These are phyloP conservation scores for Leishmania aethiopica DNA, from an alignment of 208 protist species.

Conservation along the genomic window DNA sequence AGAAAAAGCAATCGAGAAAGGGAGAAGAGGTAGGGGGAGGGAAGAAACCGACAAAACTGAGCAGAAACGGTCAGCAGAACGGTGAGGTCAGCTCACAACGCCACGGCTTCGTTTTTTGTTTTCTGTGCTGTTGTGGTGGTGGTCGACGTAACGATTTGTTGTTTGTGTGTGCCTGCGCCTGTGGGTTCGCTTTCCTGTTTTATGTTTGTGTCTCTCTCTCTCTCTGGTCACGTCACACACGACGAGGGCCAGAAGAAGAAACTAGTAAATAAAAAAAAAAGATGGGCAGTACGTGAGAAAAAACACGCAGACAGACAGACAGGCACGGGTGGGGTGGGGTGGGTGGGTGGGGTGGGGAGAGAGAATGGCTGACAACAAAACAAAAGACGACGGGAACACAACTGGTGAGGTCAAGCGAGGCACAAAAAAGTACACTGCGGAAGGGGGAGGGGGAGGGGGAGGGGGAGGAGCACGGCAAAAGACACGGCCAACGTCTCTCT, in stretches of 20 bases:
- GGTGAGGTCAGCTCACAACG: not conserved
- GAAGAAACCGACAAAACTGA: not conserved
- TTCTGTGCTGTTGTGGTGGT: not conserved
- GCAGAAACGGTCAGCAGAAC: not conserved
- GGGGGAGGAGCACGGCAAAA: not conserved
- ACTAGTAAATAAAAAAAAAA: not conserved
- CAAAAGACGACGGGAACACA: not conserved
- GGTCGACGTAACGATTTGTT: not conserved
- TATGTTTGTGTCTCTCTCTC: no score
- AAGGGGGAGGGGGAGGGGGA: not conserved
- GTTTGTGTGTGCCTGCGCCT: not conserved
- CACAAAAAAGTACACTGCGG: not conserved
- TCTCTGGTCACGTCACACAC: not conserved
- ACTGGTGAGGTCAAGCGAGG: not conserved
- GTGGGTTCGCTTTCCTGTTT: not conserved
- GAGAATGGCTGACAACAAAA: not conserved
- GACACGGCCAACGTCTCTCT: not conserved
- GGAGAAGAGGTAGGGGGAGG: not conserved
- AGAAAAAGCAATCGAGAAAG: not conserved
- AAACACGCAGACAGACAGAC: not conserved
- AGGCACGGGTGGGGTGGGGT: not conserved
- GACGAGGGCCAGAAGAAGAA: not conserved
- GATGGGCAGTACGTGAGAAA: not conserved
- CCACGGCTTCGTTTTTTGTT: not conserved
- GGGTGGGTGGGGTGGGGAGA: no score